Percentiles rank a stretch among this genome's conserved stretches.
Evolutionary conservation across 352 stramenopile genomes (phyloP).

Genomic region (Phytophthora foliorum): DNA sequence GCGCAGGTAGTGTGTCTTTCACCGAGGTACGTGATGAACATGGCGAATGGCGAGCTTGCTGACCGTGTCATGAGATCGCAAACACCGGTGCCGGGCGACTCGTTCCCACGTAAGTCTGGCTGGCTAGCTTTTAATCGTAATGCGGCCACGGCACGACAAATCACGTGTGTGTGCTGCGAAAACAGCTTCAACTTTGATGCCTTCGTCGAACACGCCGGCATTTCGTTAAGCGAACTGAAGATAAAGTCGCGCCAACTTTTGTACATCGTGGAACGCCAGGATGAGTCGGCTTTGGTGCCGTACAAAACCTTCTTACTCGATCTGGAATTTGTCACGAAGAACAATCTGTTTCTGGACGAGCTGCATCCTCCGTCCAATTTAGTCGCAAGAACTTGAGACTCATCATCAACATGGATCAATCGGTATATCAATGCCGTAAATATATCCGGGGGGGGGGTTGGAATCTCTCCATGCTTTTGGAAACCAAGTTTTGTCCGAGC

Average conservation of each 20-base stretch:
- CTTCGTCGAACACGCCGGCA: slow-evolving; percentile 37
- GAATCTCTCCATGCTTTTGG: neutral
- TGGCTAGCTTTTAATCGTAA: slow-evolving; percentile 38
- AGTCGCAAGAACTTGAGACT: neutral
- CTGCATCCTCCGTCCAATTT: slow-evolving; percentile 10
- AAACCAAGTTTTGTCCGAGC: too few species aligned
- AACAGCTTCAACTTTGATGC: slow-evolving; percentile 22
- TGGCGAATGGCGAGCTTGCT: slow-evolving; percentile 37
- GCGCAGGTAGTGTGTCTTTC: slow-evolving; percentile 41
- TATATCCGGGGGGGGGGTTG: neutral
- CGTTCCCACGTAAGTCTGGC: slow-evolving; percentile 41
- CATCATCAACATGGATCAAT: neutral
- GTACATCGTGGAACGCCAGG: slow-evolving; percentile 34
- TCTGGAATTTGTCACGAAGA: slow-evolving; percentile 13
- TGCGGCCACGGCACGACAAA: neutral
- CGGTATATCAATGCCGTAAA: neutral
- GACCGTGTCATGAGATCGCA: slow-evolving; percentile 34
- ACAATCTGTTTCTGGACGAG: slow-evolving; percentile 9
- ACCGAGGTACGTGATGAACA: slow-evolving; percentile 45
- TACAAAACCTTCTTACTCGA: slow-evolving; percentile 26
- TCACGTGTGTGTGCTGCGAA: slow-evolving; percentile 37
- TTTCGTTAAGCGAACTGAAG: slow-evolving; percentile 22
- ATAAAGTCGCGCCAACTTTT: slow-evolving; percentile 28
- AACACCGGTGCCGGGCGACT: slow-evolving; percentile 24
- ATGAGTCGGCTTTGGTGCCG: slow-evolving; percentile 35